Percentiles rank a stretch among this genome's conserved stretches.
Evolutionary conservation across 2,329 filamentous ascomycete species (phyloP).

Genomic region (Fusarium guadeloupense): DNA sequence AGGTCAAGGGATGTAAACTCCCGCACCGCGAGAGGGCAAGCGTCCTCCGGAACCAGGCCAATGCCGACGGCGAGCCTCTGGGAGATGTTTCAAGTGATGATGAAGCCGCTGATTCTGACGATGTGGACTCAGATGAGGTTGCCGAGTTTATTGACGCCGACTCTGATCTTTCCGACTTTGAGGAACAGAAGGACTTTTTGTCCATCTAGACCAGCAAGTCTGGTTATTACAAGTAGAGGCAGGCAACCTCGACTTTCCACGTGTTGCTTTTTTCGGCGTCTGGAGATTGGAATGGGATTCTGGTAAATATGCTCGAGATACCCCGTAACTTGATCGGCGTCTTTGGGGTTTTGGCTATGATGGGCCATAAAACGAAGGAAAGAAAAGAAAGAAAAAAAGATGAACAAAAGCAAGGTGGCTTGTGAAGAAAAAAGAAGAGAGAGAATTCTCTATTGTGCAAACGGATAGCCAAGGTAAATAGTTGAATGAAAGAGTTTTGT

Average conservation of each 20-base stretch:
- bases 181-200: conserved; percentile 69
- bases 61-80: conserved; percentile 63
- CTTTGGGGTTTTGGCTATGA: conserved; percentile 12
- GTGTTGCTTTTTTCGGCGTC: conserved; percentile 33
- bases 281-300: conserved; percentile 25
- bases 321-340: conserved; percentile 24
- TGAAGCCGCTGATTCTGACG: conserved; percentile 75
- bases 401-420: conserved; percentile 15
- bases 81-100: conserved; percentile 83
- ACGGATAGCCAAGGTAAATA: conserved; percentile 12
- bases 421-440: conserved; percentile 13
- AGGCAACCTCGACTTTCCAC: conserved; percentile 6
- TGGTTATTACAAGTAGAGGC: neutral
- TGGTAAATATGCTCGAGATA: conserved; percentile 39
- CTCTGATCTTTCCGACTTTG: conserved; percentile 63
- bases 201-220: conserved; percentile 44
- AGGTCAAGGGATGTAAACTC: conserved; percentile 81
- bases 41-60: conserved; percentile 74
- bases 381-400: conserved; percentile 22
- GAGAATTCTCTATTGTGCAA: conserved; percentile 5
- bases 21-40: conserved; percentile 89
- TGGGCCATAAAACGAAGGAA: conserved; percentile 22
- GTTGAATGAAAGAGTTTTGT: conserved; percentile 32
- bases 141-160: conserved; percentile 71
- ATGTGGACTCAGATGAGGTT: conserved; percentile 80